Evolutionary conservation across 768 basidiomycete species (phyloP).

Genomic region (Boletales sp.): DNA sequence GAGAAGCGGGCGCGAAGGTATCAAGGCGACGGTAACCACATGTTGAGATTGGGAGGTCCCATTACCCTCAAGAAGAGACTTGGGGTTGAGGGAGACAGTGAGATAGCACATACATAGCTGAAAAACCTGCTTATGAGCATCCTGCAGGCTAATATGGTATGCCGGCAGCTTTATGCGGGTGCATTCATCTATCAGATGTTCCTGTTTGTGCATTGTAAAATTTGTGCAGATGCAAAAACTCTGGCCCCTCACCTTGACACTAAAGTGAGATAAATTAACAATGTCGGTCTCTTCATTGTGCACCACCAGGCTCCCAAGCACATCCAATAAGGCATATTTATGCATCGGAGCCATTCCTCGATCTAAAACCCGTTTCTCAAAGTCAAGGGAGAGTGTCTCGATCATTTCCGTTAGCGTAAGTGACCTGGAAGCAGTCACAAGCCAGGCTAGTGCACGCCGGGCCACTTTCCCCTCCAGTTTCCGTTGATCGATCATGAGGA

Average conservation of each 20-base stretch:
- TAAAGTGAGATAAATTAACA: background rate
- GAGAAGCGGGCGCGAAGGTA: background rate
- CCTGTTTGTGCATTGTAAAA: background rate
- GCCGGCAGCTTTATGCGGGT: background rate
- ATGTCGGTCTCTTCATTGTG: background rate
- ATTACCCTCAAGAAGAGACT: background rate
- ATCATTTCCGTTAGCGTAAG: constrained; percentile 1
- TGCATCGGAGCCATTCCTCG: background rate
- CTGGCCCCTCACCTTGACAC: background rate
- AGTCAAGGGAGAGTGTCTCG: background rate
- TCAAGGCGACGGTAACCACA: background rate
- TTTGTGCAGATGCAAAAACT: background rate
- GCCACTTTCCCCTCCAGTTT: background rate
- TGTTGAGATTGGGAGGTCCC: background rate
- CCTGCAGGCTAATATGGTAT: background rate
- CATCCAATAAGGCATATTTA: background rate
- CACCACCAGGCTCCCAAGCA: background rate
- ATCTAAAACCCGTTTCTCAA: background rate
- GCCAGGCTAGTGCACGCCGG: background rate
- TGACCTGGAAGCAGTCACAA: constrained; percentile 1
- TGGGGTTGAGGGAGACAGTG: background rate
- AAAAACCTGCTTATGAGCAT: background rate
- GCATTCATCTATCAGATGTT: background rate
- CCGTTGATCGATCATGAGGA: background rate
- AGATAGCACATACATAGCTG: background rate